Evolutionary conservation across 768 basidiomycete species (phyloP).

Genomic region (Rhizopogon sp.): DNA sequence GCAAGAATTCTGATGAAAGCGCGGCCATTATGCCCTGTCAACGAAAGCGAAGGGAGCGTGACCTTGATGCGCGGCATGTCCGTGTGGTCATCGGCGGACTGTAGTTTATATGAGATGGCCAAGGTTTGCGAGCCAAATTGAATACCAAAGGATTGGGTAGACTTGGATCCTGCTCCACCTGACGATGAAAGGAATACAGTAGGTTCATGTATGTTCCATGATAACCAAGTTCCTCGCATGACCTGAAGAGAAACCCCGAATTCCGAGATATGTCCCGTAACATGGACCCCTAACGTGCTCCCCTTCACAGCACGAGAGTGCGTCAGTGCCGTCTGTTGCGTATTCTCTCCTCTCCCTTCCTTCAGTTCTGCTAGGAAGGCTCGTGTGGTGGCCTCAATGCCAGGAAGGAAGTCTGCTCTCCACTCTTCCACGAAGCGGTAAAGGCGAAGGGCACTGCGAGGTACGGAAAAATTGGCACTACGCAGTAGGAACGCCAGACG

Average conservation of each 20-base stretch:
- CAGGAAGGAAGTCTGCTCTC: conserved; percentile 75
- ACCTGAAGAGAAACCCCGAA: conserved; percentile 68
- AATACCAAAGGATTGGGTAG: conserved; percentile 51
- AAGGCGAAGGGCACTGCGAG: conserved; percentile 75
- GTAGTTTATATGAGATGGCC: conserved; percentile 49
- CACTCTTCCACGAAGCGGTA: conserved; percentile 81
- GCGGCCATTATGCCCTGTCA: conserved; percentile 54
- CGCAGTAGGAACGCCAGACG: conserved; percentile 42
- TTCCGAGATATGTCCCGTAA: conserved; percentile 48
- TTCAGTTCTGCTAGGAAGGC: conserved; percentile 62
- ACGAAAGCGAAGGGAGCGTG: conserved; percentile 57
- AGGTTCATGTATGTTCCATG: conserved; percentile 59
- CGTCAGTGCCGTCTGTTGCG: conserved; percentile 29
- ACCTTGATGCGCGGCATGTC: conserved; percentile 53
- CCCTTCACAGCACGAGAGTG: conserved; percentile 13
- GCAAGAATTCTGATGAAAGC: conserved; percentile 46
- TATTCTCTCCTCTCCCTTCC: conserved; percentile 24
- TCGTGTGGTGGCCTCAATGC: conserved; percentile 61
- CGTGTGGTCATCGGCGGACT: conserved; percentile 24
- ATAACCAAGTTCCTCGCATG: conserved; percentile 86
- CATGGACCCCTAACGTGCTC: conserved; percentile 30
- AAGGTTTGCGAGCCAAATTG: conserved; percentile 59
- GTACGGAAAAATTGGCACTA: conserved; percentile 53
- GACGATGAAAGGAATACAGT: conserved; percentile 43
- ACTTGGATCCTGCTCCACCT: conserved; percentile 24